Evolutionary conservation across 805 yeast species (phyloP).

Genomic region (Metschnikowia reukaufii): DNA sequence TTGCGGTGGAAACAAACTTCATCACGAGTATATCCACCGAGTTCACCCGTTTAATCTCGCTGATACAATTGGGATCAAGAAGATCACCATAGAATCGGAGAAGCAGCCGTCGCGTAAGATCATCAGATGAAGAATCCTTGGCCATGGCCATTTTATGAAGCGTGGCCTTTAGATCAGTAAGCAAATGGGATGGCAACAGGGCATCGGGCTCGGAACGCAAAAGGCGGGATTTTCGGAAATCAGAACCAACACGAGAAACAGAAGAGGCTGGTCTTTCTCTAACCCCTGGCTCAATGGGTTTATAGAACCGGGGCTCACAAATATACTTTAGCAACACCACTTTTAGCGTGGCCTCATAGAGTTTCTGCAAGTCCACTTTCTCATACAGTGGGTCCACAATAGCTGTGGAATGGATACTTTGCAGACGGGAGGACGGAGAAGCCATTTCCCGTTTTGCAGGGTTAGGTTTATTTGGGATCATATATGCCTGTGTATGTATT

Average conservation of each 20-base stretch:
- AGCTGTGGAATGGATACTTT: constrained; percentile 14
- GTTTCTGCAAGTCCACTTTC: constrained; percentile 24
- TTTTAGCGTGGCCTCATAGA: constrained; percentile 56
- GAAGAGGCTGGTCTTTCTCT: neutral
- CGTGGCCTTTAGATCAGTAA: constrained; percentile 38
- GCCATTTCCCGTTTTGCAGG: constrained; percentile 3
- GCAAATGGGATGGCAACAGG: constrained; percentile 38
- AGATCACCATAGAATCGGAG: constrained; percentile 63
- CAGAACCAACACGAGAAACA: constrained; percentile 2
- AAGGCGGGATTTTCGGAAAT: constrained; percentile 15
- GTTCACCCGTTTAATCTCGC: constrained; percentile 30
- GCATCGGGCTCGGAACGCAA: constrained; percentile 14
- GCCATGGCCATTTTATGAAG: constrained; percentile 50
- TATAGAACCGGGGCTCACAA: constrained; percentile 62
- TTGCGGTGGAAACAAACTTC: constrained; percentile 53
- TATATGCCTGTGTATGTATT: neutral
- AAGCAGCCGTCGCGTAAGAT: constrained; percentile 55
- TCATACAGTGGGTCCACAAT: constrained; percentile 21
- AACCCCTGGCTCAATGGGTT: constrained; percentile 19
- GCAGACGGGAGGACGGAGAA: constrained; percentile 11
- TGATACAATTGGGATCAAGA: constrained; percentile 46
- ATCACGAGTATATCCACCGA: constrained; percentile 49
- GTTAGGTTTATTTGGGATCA: constrained; percentile 3
- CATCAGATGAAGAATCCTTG: constrained; percentile 36
- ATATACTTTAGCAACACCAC: constrained; percentile 58